A percentile compares a stretch with the other conserved stretches of the same genome.
Evolutionary conservation across 768 basidiomycete genomes (phyloP).

Genomic region (Coprinellus micaceus): DNA sequence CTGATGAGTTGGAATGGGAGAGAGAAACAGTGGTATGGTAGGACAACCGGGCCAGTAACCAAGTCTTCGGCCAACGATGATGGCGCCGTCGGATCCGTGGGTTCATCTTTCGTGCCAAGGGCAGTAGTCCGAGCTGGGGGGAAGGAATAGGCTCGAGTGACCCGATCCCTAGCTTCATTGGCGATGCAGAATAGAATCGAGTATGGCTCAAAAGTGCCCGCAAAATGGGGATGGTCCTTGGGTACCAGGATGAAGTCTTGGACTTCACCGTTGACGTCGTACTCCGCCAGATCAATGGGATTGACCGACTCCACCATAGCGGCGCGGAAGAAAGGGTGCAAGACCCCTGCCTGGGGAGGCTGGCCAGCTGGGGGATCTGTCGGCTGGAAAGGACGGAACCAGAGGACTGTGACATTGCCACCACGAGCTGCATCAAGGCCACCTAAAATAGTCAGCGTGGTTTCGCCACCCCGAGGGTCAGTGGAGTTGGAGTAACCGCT

Average conservation of each 20-base stretch:
- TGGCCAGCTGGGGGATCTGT: constrained; percentile 34
- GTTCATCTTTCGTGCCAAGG: not conserved
- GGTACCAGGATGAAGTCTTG: constrained; percentile 85
- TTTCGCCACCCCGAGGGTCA: constrained; percentile 67
- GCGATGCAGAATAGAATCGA: constrained; percentile 63
- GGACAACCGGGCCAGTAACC: not conserved
- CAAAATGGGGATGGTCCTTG: constrained; percentile 63
- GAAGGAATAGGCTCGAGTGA: constrained; percentile 63
- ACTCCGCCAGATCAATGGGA: constrained; percentile 50
- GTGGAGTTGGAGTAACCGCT: constrained; percentile 66
- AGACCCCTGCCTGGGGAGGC: constrained; percentile 23
- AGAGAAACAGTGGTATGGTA: not conserved
- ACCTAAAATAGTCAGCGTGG: constrained; percentile 73
- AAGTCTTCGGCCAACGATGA: not conserved
- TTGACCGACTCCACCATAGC: constrained; percentile 62
- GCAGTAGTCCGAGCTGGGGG: constrained; percentile 48
- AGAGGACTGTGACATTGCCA: constrained; percentile 63
- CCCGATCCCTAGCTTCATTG: constrained; percentile 42
- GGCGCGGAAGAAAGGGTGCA: constrained; percentile 49
- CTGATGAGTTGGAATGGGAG: constrained; percentile 9
- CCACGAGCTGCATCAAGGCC: constrained; percentile 54
- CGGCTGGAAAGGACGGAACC: constrained; percentile 64
- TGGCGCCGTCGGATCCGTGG: not conserved
- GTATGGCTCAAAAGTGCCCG: constrained; percentile 61
- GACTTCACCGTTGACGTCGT: constrained; percentile 52